A percentile compares a stretch with the other conserved stretches of the same genome.
Conservation (phyloP, 164 flowering plant species). For the Protea cynaroides region DNA sequence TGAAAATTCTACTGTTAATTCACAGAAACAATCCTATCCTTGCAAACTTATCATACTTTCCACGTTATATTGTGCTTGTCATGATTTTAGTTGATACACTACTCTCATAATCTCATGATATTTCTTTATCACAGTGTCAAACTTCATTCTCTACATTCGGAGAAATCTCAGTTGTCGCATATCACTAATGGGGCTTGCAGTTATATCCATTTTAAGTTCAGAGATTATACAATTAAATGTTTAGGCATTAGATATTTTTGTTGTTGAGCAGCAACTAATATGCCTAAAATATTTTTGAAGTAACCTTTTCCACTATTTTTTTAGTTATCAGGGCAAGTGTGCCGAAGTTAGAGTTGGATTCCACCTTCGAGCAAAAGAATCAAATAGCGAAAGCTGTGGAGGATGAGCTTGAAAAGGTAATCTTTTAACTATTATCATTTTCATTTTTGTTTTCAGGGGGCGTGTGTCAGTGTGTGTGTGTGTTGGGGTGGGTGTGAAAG, state of each 20-base stretch:
- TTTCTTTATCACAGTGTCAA: no score
- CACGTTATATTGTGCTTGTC: neutral
- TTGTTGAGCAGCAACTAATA: neutral
- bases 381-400: constrained; percentile 78
- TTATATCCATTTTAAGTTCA: neutral
- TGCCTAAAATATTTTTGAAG: neutral
- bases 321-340: constrained; percentile 75
- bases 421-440: neutral
- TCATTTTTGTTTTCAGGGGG: no score
- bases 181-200: neutral
- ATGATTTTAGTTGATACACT: no score
- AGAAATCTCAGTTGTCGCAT: neutral
- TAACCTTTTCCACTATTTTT: no score
- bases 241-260: neutral
- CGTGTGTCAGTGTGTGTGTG: no score
- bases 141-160: no score
- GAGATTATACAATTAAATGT: neutral
- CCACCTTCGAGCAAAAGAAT: constrained; percentile 77
- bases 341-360: constrained; percentile 67
- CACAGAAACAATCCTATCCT: no score
- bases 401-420: constrained; percentile 70
- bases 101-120: no score
- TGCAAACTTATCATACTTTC: neutral
- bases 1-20: no score
- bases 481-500: no score